Conservation (phyloP, 2,329 filamentous ascomycete genomes). For the Ophiostoma piceae region DNA sequence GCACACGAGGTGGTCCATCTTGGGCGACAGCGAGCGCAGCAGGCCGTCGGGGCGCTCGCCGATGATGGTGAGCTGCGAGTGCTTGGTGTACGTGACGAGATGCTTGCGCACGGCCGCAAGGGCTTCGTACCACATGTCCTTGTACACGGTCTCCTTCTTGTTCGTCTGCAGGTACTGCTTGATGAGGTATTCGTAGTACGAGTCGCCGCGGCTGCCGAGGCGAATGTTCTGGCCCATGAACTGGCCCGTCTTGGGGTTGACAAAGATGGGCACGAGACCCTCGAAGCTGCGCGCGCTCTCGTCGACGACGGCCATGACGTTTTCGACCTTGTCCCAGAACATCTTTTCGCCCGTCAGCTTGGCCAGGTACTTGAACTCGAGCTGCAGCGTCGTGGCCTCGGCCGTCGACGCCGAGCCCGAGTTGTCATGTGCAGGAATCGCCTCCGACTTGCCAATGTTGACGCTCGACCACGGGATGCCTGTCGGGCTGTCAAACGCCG, state of each 20-base stretch:
- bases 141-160: slow-evolving; percentile 76
- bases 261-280: slow-evolving; percentile 86
- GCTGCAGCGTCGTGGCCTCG: slow-evolving; percentile 84
- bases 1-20: slow-evolving; percentile 98
- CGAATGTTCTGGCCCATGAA: slow-evolving; percentile 85
- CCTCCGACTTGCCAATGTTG: slow-evolving; percentile 71
- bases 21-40: slow-evolving; percentile 60
- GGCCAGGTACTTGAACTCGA: slow-evolving; percentile 95
- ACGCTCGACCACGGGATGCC: slow-evolving; percentile 89
- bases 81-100: slow-evolving; percentile 79
- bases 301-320: slow-evolving; percentile 86
- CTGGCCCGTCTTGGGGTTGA: slow-evolving; percentile 69
- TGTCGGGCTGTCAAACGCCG: slow-evolving; percentile 80
- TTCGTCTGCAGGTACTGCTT: slow-evolving; percentile 97
- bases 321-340: slow-evolving; percentile 90
- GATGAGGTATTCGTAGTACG: slow-evolving; percentile 98
- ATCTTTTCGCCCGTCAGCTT: slow-evolving; percentile 88
- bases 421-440: slow-evolving; percentile 76
- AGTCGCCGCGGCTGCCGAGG: slow-evolving; percentile 88
- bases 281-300: slow-evolving; percentile 70
- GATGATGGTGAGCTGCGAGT: slow-evolving; percentile 78
- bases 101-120: slow-evolving; percentile 84
- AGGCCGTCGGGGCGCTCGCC: slow-evolving; percentile 79
- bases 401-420: slow-evolving; percentile 87
- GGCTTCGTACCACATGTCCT: slow-evolving; percentile 88